These are phyloP conservation scores for Zygosaccharomyces pseudobailii DNA, from an alignment of 1,139 yeast genomes.

Conservation along the genomic window DNA sequence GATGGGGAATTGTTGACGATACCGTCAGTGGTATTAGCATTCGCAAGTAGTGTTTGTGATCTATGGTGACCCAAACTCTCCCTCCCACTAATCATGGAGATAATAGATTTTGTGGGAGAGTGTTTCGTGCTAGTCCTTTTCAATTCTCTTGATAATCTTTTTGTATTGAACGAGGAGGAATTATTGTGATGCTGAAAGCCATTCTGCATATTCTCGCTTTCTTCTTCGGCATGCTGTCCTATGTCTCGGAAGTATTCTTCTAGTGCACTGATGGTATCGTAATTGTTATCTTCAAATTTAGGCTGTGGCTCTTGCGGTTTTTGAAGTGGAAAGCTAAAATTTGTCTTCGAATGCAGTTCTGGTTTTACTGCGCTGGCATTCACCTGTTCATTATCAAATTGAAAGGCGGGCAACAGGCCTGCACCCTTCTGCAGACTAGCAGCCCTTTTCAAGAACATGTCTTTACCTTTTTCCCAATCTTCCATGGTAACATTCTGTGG, in stretches of 20 bases:
- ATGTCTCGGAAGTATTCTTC: constrained; percentile 25
- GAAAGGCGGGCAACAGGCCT: constrained; percentile 17
- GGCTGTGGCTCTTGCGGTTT: background rate
- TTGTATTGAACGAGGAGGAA: constrained; percentile 15
- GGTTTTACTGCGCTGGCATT: background rate
- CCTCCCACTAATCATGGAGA: constrained; percentile 26
- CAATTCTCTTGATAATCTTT: constrained; percentile 12
- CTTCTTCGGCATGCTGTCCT: constrained; percentile 11
- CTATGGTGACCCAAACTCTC: constrained; percentile 17
- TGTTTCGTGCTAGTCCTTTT: constrained; percentile 20
- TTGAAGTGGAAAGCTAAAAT: constrained; percentile 19
- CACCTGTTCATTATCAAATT: constrained; percentile 8
- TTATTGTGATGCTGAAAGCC: constrained; percentile 23
- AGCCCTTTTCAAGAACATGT: constrained; percentile 13
- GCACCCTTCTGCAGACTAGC: constrained; percentile 9
- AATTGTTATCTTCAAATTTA: constrained; percentile 4
- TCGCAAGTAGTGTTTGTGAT: constrained; percentile 13
- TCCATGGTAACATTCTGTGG: constrained; percentile 20
- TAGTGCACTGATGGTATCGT: constrained; percentile 27
- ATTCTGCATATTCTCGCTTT: constrained; percentile 20
- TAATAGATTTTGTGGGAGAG: constrained; percentile 33
- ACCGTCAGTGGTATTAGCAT: constrained; percentile 7
- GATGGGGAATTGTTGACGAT: constrained; percentile 16
- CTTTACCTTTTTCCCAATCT: constrained; percentile 24
- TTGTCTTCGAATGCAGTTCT: constrained; percentile 8